Evolutionary conservation across 2,329 filamentous ascomycete species (phyloP).

Genomic region (Trichoderma sp.): DNA sequence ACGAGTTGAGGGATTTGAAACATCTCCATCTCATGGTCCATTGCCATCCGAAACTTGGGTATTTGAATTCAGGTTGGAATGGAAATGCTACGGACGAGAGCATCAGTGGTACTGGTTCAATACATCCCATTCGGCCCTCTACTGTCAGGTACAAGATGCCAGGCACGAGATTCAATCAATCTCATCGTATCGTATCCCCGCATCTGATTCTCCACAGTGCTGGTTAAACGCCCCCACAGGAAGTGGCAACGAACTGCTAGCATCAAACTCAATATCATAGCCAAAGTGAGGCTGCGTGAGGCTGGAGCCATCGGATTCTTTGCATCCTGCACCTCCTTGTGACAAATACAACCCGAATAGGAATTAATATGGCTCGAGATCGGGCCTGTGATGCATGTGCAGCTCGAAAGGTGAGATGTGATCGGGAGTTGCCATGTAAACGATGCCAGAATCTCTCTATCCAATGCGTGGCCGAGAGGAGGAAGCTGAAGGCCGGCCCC

Average conservation of each 20-base stretch:
- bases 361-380: conserved; percentile 2
- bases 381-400: conserved; percentile 10
- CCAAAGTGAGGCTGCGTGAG: not conserved
- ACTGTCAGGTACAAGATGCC: not conserved
- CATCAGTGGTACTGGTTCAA: not conserved
- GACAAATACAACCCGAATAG: not conserved
- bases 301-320: not conserved
- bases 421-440: conserved; percentile 9
- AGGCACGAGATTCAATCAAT: not conserved
- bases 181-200: not conserved
- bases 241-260: not conserved
- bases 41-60: not conserved
- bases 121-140: not conserved
- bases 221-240: not conserved
- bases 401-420: conserved; percentile 11
- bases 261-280: not conserved
- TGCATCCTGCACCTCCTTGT: not conserved
- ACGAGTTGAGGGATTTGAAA: not conserved
- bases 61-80: not conserved
- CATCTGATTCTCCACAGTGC: not conserved
- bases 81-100: not conserved
- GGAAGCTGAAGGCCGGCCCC: conserved; percentile 1
- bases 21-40: not conserved
- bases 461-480: conserved; percentile 2
- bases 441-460: conserved; percentile 2